These are phyloP conservation scores for Collybia nuda DNA, from an alignment of 768 basidiomycete species.

Conservation along the genomic window DNA sequence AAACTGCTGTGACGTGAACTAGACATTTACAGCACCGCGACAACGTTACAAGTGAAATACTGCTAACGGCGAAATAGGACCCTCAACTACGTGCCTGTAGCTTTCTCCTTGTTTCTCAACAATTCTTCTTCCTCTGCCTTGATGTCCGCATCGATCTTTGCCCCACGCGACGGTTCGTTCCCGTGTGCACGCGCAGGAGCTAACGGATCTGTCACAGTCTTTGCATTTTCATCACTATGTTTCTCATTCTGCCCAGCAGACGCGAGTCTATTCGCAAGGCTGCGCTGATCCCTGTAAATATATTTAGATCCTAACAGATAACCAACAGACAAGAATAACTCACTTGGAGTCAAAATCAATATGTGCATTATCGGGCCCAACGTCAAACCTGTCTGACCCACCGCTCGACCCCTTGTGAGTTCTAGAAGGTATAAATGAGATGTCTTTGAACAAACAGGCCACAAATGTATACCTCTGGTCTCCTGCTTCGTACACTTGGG, in stretches of 20 bases:
- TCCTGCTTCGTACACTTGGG: constrained; percentile 44
- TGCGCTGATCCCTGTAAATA: constrained; percentile 42
- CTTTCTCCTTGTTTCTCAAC: constrained; percentile 40
- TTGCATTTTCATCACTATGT: constrained; percentile 26
- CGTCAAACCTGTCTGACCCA: constrained; percentile 24
- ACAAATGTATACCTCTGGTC: constrained; percentile 51
- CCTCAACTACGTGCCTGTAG: neutral
- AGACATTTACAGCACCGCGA: neutral
- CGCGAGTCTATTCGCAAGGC: constrained; percentile 34
- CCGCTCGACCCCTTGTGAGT: neutral
- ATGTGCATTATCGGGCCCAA: constrained; percentile 32
- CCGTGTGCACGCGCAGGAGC: constrained; percentile 53
- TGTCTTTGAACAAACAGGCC: neutral
- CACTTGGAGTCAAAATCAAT: constrained; percentile 42
- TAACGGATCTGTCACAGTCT: constrained; percentile 42
- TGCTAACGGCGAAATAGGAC: too few species aligned
- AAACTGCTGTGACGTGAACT: too few species aligned
- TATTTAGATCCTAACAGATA: too few species aligned
- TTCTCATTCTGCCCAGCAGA: constrained; percentile 26
- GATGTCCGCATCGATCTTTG: constrained; percentile 56
- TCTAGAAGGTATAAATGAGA: neutral
- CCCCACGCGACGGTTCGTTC: constrained; percentile 57
- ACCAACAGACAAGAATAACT: constrained; percentile 7
- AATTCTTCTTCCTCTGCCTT: constrained; percentile 50
- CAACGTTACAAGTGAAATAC: neutral